Evolutionary conservation across 768 basidiomycete species (phyloP).

Genomic region (Pulveroboletus sp.): DNA sequence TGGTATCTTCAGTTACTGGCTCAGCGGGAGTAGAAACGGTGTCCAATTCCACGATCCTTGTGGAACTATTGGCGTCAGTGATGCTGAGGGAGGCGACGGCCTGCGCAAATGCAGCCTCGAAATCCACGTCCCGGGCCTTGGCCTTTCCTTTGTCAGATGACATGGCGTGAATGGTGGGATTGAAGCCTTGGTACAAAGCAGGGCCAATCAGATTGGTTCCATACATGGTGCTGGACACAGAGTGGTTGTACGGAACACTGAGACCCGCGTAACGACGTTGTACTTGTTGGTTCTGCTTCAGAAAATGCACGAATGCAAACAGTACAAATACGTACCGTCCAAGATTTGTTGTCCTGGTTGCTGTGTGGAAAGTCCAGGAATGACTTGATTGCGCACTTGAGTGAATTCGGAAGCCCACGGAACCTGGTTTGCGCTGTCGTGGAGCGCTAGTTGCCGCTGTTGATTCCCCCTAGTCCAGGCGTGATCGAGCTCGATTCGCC

Average conservation of each 20-base stretch:
- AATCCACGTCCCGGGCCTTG: slow-evolving; percentile 71
- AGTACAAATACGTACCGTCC: slow-evolving; percentile 14
- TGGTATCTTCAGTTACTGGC: slow-evolving; percentile 32
- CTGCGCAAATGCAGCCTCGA: slow-evolving; percentile 81
- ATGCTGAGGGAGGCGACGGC: slow-evolving; percentile 49
- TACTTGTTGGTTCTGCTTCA: slow-evolving; percentile 13
- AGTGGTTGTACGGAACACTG: slow-evolving; percentile 32
- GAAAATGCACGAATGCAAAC: neutral
- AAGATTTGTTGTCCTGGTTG: slow-evolving; percentile 25
- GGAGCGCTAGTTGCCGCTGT: slow-evolving; percentile 36
- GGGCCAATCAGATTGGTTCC: slow-evolving; percentile 32
- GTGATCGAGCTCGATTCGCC: slow-evolving; percentile 39
- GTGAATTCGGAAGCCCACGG: slow-evolving; percentile 60
- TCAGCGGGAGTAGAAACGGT: slow-evolving; percentile 38
- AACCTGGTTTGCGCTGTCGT: slow-evolving; percentile 30
- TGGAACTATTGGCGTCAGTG: slow-evolving; percentile 37
- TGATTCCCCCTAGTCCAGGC: slow-evolving; percentile 52
- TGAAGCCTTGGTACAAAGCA: slow-evolving; percentile 32
- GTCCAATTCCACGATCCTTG: slow-evolving; percentile 51
- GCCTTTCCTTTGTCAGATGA: slow-evolving; percentile 62
- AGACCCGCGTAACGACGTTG: slow-evolving; percentile 39
- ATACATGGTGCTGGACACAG: slow-evolving; percentile 31
- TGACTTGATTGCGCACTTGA: slow-evolving; percentile 21
- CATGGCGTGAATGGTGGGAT: slow-evolving; percentile 19
- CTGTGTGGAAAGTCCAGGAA: slow-evolving; percentile 30